Percentiles rank a stretch among this genome's conserved stretches.
phyloP scores from a whole-genome alignment of 2,329 filamentous ascomycete genomes.

The Penicillium decumbens region DNA sequence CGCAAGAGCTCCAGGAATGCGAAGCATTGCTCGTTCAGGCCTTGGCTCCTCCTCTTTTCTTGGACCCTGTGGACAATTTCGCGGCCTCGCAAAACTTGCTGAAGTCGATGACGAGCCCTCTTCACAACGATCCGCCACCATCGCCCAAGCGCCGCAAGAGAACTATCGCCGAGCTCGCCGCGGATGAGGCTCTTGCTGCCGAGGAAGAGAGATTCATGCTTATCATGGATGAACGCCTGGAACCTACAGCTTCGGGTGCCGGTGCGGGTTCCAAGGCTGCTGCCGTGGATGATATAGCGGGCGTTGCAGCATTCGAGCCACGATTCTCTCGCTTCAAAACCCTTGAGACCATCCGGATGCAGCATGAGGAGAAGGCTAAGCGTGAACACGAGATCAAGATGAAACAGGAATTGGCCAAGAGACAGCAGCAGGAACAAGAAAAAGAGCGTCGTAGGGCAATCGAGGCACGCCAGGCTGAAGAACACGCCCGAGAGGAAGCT shows the following conservation, averaged over 20 bases:
- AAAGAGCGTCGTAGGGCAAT: conserved; percentile 46
- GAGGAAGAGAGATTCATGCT: conserved; percentile 91
- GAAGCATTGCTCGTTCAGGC: conserved; percentile 71
- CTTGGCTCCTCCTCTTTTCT: conserved; percentile 67
- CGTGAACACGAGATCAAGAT: conserved; percentile 46
- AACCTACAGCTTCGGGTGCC: conserved; percentile 55
- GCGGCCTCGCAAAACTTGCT: conserved; percentile 69
- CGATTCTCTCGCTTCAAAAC: conserved; percentile 90
- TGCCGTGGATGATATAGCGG: conserved; percentile 69
- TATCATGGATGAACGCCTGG: conserved; percentile 77
- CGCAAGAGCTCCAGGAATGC: conserved; percentile 65
- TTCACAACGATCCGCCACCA: conserved; percentile 71
- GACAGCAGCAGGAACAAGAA: conserved; percentile 47
- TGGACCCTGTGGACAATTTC: conserved; percentile 68
- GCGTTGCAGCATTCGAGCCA: conserved; percentile 70
- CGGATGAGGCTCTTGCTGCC: conserved; percentile 86
- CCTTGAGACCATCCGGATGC: conserved; percentile 74
- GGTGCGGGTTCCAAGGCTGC: conserved; percentile 56
- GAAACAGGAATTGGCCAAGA: conserved; percentile 48
- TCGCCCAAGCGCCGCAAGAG: conserved; percentile 86
- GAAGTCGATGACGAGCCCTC: conserved; percentile 67
- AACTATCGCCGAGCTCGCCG: conserved; percentile 89
- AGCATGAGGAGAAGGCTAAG: conserved; percentile 65
- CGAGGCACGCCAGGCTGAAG: conserved; percentile 44
- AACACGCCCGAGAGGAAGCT: conserved; percentile 39